phyloP scores from a whole-genome alignment of 441 rosid genomes.

The Capsella rubella region DNA sequence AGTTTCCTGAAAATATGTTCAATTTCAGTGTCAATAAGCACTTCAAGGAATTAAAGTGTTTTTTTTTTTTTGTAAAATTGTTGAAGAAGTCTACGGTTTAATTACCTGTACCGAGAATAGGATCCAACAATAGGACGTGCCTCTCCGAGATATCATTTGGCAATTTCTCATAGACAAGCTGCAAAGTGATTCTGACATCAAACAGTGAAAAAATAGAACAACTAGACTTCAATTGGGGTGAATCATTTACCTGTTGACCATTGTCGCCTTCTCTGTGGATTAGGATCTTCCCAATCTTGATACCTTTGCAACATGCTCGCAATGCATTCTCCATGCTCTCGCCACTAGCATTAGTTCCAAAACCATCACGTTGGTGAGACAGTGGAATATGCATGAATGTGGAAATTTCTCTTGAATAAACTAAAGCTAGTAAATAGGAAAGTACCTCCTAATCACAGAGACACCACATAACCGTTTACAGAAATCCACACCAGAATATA shows the following conservation, averaged over 20 bases:
- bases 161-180: conserved; percentile 94
- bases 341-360: conserved; percentile 56
- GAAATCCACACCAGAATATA: conserved; percentile 96
- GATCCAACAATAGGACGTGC: conserved; percentile 91
- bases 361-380: conserved; percentile 27
- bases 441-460: conserved; percentile 92
- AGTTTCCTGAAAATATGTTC: conserved; percentile 67
- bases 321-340: conserved; percentile 99
- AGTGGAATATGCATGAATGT: conserved; percentile 16
- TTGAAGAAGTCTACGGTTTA: conserved; percentile 20
- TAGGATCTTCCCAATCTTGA: conserved; percentile 95
- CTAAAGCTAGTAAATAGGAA: conserved; percentile 14
- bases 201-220: conserved; percentile 32
- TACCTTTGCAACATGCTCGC: conserved; percentile 97
- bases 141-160: conserved; percentile 93
- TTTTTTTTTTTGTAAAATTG: not conserved
- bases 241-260: conserved; percentile 81
- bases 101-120: conserved; percentile 94
- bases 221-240: conserved; percentile 5
- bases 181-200: conserved; percentile 41
- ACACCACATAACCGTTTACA: conserved; percentile 97
- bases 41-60: conserved; percentile 5
- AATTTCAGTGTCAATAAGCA: conserved; percentile 10
- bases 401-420: conserved; percentile 9
- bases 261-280: conserved; percentile 98